These are phyloP conservation scores for Fusarium coffeatum DNA, from an alignment of 2,329 filamentous ascomycete species.

Conservation along the genomic window DNA sequence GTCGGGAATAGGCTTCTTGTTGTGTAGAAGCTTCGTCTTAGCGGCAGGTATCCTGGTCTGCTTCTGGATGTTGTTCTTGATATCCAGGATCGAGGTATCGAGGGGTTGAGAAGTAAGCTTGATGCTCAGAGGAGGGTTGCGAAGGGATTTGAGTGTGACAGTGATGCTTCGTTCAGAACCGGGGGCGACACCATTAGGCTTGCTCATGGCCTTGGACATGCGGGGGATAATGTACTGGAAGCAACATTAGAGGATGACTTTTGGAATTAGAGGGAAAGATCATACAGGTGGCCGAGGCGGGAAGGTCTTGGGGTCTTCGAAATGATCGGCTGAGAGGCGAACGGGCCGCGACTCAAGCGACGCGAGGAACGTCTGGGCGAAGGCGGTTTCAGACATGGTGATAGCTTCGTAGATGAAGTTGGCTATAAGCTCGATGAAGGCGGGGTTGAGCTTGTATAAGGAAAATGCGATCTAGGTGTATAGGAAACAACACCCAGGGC, in stretches of 20 bases:
- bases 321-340: constrained; percentile 89
- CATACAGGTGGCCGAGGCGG: constrained; percentile 79
- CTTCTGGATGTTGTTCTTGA: constrained; percentile 76
- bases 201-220: constrained; percentile 68
- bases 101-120: constrained; percentile 71
- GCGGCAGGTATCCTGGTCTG: constrained; percentile 73
- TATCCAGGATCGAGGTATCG: constrained; percentile 79
- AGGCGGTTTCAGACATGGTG: constrained; percentile 83
- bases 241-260: constrained; percentile 10
- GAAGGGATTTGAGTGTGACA: constrained; percentile 78
- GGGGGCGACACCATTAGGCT: constrained; percentile 61
- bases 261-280: neutral
- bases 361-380: constrained; percentile 85
- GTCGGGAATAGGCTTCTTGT: constrained; percentile 87
- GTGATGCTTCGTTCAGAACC: constrained; percentile 65
- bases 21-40: constrained; percentile 87
- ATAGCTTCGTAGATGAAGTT: constrained; percentile 21
- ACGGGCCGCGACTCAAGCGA: constrained; percentile 81
- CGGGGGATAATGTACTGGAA: constrained; percentile 77
- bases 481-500: neutral
- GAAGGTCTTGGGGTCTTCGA: constrained; percentile 85
- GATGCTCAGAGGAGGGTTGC: constrained; percentile 77
- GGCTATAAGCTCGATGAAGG: constrained; percentile 31
- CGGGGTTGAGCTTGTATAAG: constrained; percentile 34
- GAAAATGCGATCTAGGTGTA: neutral